A percentile compares a stretch with the other conserved stretches of the same genome.
Evolutionary conservation across 495 filamentous ascomycete genomes (phyloP).

Genomic region (Hypoxylon rickii): DNA sequence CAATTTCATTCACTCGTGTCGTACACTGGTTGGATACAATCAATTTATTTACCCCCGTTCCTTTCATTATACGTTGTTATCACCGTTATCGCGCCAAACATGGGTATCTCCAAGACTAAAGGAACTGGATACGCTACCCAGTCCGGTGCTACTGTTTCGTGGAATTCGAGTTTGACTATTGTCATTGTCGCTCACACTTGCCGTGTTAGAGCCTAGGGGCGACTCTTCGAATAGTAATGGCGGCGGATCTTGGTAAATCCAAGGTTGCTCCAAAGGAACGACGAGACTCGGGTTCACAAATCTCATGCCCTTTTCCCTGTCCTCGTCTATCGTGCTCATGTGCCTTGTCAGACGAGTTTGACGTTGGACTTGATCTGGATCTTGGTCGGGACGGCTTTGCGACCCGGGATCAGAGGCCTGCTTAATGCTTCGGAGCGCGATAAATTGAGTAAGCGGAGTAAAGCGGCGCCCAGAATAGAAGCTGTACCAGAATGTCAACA

Average conservation of each 20-base stretch:
- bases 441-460: slow-evolving; percentile 86
- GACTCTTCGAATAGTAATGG: slow-evolving; percentile 39
- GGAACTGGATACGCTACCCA: slow-evolving; percentile 44
- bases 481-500: slow-evolving; percentile 81
- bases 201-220: slow-evolving; percentile 16
- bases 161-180: slow-evolving; percentile 4
- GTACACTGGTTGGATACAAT: not conserved
- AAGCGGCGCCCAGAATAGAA: slow-evolving; percentile 76
- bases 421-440: slow-evolving; percentile 81
- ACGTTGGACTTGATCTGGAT: slow-evolving; percentile 40
- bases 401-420: slow-evolving; percentile 30
- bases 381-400: slow-evolving; percentile 55
- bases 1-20: slow-evolving; percentile 20
- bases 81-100: slow-evolving; percentile 54
- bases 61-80: slow-evolving; percentile 40
- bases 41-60: not conserved
- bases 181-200: slow-evolving; percentile 15
- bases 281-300: slow-evolving; percentile 81
- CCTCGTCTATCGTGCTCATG: slow-evolving; percentile 65
- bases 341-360: slow-evolving; percentile 41
- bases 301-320: slow-evolving; percentile 63
- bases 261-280: slow-evolving; percentile 58
- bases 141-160: slow-evolving; percentile 6
- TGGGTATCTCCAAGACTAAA: slow-evolving; percentile 62
- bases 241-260: slow-evolving; percentile 57